phyloP scores from a whole-genome alignment of 2,329 filamentous ascomycete species.

The Fusarium haematococcum region DNA sequence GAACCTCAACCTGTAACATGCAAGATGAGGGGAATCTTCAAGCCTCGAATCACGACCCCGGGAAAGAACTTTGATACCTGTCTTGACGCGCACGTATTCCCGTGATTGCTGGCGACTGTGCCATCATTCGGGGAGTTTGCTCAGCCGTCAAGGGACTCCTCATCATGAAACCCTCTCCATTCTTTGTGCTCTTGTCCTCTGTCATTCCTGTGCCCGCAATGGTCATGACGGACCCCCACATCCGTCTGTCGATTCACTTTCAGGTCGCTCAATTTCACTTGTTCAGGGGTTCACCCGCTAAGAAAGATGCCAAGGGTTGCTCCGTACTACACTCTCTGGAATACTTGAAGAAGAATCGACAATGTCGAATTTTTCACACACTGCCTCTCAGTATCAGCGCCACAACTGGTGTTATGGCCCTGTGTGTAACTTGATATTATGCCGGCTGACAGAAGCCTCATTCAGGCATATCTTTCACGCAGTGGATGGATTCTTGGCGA shows the following conservation, averaged over 20 bases:
- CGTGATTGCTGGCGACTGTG: not conserved
- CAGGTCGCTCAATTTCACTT: constrained; percentile 24
- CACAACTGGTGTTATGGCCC: not conserved
- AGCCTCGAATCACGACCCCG: not conserved
- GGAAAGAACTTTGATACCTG: not conserved
- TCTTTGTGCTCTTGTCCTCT: not conserved
- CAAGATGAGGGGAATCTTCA: not conserved
- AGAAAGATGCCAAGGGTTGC: not conserved
- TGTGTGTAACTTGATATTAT: not conserved
- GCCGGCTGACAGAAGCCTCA: not conserved
- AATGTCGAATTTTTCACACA: not conserved
- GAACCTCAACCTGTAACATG: constrained; percentile 15
- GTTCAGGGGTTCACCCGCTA: constrained; percentile 21
- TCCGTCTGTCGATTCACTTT: constrained; percentile 12
- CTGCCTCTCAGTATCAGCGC: not conserved
- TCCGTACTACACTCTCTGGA: not conserved
- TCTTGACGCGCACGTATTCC: not conserved
- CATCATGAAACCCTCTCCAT: not conserved
- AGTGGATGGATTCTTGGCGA: not conserved
- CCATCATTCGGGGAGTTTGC: not conserved
- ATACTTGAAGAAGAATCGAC: not conserved
- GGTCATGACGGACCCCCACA: constrained; percentile 15
- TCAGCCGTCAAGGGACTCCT: not conserved
- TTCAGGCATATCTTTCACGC: not conserved
- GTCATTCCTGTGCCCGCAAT: not conserved